Conservation (phyloP, 1,284 basidiomycete genomes). For the Trametes hirsuta region DNA sequence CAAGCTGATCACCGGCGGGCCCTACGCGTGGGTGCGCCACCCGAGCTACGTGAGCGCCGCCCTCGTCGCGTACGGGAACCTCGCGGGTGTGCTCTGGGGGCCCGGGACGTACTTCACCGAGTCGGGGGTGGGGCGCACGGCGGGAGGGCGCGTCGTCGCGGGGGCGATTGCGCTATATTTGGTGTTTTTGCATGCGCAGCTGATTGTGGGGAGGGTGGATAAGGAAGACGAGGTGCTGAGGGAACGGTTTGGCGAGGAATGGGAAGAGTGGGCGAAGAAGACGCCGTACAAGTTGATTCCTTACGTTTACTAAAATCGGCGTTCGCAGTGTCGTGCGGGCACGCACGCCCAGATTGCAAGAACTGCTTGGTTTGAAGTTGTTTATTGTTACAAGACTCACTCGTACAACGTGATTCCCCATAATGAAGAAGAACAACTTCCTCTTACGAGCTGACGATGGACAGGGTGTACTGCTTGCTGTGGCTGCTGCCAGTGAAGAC, state of each 20-base stretch:
- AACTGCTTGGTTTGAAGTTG: neutral
- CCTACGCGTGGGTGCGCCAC: constrained; percentile 12
- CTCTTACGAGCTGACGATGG: constrained; percentile 36
- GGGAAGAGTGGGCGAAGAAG: constrained; percentile 18
- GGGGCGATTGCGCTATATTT: neutral
- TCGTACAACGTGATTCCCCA: neutral
- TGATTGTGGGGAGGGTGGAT: neutral
- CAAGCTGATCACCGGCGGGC: constrained; percentile 10
- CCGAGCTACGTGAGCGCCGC: constrained; percentile 5
- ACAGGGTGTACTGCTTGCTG: constrained; percentile 47
- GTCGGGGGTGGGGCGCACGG: neutral
- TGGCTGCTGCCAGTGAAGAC: constrained; percentile 54
- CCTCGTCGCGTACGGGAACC: constrained; percentile 3
- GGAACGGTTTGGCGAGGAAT: constrained; percentile 18
- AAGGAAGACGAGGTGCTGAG: constrained; percentile 18
- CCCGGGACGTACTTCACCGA: constrained; percentile 4
- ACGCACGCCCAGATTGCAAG: neutral
- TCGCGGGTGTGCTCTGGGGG: neutral
- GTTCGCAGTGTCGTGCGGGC: neutral
- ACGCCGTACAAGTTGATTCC: constrained; percentile 18
- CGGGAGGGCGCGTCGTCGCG: neutral
- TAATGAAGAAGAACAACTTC: neutral
- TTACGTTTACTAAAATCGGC: constrained; percentile 1
- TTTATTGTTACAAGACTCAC: neutral
- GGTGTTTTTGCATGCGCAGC: neutral